These are phyloP conservation scores for Rhodotorula sp. DNA, from an alignment of 1,284 basidiomycete species.

Conservation along the genomic window DNA sequence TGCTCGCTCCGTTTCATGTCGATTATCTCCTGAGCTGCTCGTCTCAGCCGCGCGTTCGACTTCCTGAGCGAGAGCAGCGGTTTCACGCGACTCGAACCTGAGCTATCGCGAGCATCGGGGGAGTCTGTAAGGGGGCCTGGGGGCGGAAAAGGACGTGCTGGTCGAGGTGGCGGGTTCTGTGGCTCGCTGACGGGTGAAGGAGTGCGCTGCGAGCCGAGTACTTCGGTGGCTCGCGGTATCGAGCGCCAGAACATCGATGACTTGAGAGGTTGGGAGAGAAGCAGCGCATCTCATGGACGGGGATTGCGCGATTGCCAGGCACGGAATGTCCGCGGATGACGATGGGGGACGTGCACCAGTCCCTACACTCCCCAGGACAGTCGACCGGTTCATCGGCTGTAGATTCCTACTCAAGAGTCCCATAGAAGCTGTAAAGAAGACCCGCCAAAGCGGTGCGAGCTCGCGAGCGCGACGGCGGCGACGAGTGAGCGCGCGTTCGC, in stretches of 20 bases:
- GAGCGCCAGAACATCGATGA: slow-evolving; percentile 14
- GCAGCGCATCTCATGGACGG: background rate
- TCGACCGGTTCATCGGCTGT: too few relatives aligned
- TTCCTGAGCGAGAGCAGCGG: background rate
- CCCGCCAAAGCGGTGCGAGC: too few relatives aligned
- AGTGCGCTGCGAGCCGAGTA: background rate
- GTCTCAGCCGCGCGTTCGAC: background rate
- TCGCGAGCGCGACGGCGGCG: background rate
- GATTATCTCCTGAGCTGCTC: slow-evolving; percentile 7
- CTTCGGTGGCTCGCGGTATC: slow-evolving; percentile 14
- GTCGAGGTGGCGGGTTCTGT: background rate
- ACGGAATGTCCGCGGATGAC: slow-evolving; percentile 1
- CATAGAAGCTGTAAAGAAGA: too few relatives aligned
- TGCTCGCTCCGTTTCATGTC: background rate
- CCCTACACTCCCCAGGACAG: too few relatives aligned
- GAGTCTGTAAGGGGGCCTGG: background rate
- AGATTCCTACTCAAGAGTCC: too few relatives aligned
- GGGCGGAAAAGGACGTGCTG: background rate
- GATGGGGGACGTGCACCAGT: background rate
- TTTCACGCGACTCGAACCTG: too few relatives aligned
- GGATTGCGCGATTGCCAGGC: background rate
- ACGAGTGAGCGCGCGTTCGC: background rate
- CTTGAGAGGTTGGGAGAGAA: background rate
- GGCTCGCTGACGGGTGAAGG: background rate
- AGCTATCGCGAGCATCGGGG: background rate